Percentiles rank a stretch among this genome's conserved stretches.
Evolutionary conservation across 2,329 filamentous ascomycete species (phyloP).

Genomic region (Juglanconis juglandina): DNA sequence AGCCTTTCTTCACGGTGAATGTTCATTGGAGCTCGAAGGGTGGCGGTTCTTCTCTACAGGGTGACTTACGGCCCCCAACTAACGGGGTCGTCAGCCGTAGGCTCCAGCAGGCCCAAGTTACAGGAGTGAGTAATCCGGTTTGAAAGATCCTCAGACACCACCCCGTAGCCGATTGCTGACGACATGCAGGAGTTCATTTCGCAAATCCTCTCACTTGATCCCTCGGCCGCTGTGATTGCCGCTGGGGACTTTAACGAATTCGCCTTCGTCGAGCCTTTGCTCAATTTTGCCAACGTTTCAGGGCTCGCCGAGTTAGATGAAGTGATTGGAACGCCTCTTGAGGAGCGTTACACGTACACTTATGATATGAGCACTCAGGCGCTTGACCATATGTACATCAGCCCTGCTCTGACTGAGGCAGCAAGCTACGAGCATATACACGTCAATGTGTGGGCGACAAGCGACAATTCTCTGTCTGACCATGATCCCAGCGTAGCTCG

Average conservation of each 20-base stretch:
- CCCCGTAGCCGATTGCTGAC: conserved; percentile 12
- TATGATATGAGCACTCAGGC: conserved; percentile 68
- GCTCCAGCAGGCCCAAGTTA: conserved; percentile 53
- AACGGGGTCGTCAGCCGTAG: conserved; percentile 62
- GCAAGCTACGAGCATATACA: conserved; percentile 64
- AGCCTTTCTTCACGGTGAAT: conserved; percentile 66
- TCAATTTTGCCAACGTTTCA: conserved; percentile 49
- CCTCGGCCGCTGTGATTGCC: conserved; percentile 54
- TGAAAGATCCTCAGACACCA: background rate
- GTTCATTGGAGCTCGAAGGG: conserved; percentile 67
- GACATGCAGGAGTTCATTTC: conserved; percentile 47
- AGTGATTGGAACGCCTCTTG: conserved; percentile 45
- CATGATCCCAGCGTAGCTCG: conserved; percentile 66
- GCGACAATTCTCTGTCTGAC: conserved; percentile 57
- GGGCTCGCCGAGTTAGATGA: conserved; percentile 61
- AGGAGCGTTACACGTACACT: conserved; percentile 68
- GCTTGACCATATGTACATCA: conserved; percentile 69
- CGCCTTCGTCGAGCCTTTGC: conserved; percentile 57
- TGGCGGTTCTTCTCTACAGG: conserved; percentile 61
- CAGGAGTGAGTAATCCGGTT: conserved; percentile 42
- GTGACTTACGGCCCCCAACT: conserved; percentile 62
- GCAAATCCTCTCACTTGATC: conserved; percentile 54
- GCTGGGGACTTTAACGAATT: conserved; percentile 75
- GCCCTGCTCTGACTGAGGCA: conserved; percentile 43
- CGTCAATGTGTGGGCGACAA: conserved; percentile 65